Evolutionary conservation across 805 yeast genomes (phyloP), one percentile per base, ranked within the genome.

Genomic region (Monosporozyma solicola): DNA sequence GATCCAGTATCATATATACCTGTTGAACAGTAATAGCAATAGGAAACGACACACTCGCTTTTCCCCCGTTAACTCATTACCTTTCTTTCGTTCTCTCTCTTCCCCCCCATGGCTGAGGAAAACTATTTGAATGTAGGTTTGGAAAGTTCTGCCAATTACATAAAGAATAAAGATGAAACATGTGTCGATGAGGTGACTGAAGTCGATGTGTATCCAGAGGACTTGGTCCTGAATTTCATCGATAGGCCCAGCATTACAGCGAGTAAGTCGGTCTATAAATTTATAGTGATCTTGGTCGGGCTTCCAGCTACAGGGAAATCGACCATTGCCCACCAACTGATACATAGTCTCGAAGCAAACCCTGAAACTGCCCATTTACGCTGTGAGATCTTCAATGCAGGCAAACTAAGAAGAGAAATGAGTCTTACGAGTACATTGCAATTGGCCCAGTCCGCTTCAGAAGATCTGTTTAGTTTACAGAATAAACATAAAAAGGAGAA

Each of bases 251-350:
- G 10, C 7, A 7, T 41, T 16, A 5, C 25, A 8, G 9, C 24
- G 5, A 41, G 20, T 8, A 27, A 22, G 4, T n/a, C 35, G 8
- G 4, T 29, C 11, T 45, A 15, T 41, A 83, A 82, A 65, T 75
- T 83, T 64, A 83, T 85, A 22, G 78, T 85, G 52, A 82, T 85
- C 10, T 75, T 86, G 70, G 87, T 85, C 10, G 92, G 92, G 0
- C 70, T 85, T 35, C 92, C 92, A 1, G 92, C 92, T 1, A 71
- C 85, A 50, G 92, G 92, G 7, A 85, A 85, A 64, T 82, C 87
- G 2, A 83, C 87, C 55, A 78, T 85, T 51, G 82, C 90, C 33
- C 80, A 80, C 55, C 83, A 83, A 60, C 61, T 85, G 74, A 72
- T 76, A 71, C 64, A 80, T 70, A 72, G 79, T 78, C 80, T 75